Percentiles rank a stretch among this genome's conserved stretches.
These are phyloP conservation scores for Linnemannia hyalina DNA, from an alignment of 192 early-diverging fungal genomes.

Conservation along the genomic window DNA sequence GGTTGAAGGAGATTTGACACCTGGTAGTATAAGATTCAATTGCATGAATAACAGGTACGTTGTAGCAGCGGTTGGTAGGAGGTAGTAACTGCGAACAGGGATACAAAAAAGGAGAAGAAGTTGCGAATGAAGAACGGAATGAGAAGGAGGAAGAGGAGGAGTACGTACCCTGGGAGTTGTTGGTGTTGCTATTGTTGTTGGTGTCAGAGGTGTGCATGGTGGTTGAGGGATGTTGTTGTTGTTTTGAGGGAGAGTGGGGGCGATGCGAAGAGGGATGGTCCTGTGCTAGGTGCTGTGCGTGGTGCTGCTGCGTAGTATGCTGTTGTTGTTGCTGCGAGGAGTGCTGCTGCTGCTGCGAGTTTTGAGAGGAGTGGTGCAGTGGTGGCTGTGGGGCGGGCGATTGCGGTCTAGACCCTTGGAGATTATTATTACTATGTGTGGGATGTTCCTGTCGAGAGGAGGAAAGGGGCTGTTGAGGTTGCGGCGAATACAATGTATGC, in stretches of 20 bases:
- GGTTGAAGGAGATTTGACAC: not conserved
- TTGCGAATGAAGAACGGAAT: not conserved
- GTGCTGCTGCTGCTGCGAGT: constrained; percentile 5
- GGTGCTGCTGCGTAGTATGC: not conserved
- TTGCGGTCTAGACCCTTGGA: constrained; percentile 5
- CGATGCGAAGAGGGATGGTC: constrained; percentile 3
- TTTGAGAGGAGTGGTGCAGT: not conserved
- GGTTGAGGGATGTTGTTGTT: not conserved
- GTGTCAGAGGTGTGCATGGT: not conserved
- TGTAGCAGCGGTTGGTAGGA: too few relatives aligned
- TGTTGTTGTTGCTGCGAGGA: too few relatives aligned
- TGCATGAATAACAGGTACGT: too few relatives aligned
- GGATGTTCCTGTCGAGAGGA: not conserved
- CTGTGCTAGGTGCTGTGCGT: constrained; percentile 8
- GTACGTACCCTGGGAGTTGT: not conserved
- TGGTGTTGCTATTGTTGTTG: not conserved
- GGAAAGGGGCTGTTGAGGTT: constrained; percentile 2
- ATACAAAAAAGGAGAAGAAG: not conserved
- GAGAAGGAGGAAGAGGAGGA: not conserved
- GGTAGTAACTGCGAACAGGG: too few relatives aligned
- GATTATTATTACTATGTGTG: not conserved
- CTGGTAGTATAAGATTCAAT: too few relatives aligned
- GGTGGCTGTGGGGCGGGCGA: constrained; percentile 3
- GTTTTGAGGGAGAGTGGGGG: not conserved
- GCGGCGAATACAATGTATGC: not conserved